phyloP scores from a whole-genome alignment of 163 green algal species.

The Trebouxia gelatinosa region DNA sequence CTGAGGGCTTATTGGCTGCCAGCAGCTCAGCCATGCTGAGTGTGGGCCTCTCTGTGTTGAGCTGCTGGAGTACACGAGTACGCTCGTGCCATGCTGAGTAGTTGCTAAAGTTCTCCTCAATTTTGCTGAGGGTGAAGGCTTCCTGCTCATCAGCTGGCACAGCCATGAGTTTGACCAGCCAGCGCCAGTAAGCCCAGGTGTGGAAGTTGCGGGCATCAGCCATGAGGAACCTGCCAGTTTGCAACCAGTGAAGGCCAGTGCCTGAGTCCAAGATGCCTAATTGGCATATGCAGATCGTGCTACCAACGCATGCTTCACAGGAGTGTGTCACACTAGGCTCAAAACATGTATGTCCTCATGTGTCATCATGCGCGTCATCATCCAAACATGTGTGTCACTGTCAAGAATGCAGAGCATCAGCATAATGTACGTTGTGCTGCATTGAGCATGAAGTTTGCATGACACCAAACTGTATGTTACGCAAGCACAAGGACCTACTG shows the following conservation, averaged over 20 bases:
- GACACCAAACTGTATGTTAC: too few species aligned
- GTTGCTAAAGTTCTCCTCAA: slow-evolving; percentile 96
- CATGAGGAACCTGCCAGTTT: slow-evolving; percentile 65
- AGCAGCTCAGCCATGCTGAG: slow-evolving; percentile 28
- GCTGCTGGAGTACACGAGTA: slow-evolving; percentile 68
- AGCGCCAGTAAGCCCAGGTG: slow-evolving; percentile 88
- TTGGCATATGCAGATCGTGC: too few species aligned
- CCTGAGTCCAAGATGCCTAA: too few species aligned
- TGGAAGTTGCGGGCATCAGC: slow-evolving; percentile 96
- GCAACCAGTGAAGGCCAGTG: neutral
- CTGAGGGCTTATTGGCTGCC: neutral
- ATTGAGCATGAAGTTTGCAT: too few species aligned
- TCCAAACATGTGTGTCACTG: too few species aligned
- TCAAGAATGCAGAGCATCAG: too few species aligned
- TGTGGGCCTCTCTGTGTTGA: slow-evolving; percentile 9
- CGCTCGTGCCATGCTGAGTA: slow-evolving; percentile 97
- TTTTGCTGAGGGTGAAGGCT: slow-evolving; percentile 62
- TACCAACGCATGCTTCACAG: too few species aligned
- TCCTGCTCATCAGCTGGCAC: slow-evolving; percentile 64
- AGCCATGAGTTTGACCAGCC: slow-evolving; percentile 53
- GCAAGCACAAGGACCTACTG: too few species aligned
- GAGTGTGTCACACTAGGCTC: too few species aligned
- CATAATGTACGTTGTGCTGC: too few species aligned
- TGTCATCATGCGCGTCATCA: too few species aligned
- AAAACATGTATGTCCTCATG: too few species aligned